Evolutionary conservation across 2,329 filamentous ascomycete genomes (phyloP).

Genomic region (Talaromyces sp.): DNA sequence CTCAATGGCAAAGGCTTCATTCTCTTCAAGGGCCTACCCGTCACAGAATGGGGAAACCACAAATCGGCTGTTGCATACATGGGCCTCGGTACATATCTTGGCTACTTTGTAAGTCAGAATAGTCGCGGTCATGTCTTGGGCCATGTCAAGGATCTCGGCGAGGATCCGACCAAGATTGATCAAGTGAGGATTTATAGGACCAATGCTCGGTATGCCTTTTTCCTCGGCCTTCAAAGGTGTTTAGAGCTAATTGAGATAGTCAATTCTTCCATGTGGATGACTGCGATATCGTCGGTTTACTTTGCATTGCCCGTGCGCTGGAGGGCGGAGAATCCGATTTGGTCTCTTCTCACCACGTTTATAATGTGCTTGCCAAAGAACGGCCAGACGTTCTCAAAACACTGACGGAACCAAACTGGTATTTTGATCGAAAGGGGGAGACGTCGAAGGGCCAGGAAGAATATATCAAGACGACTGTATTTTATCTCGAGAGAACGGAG

Average conservation of each 20-base stretch:
- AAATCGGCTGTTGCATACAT: constrained; percentile 89
- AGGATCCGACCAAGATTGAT: constrained; percentile 76
- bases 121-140: constrained; percentile 79
- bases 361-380: constrained; percentile 72
- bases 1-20: constrained; percentile 86
- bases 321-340: constrained; percentile 85
- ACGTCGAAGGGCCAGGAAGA: constrained; percentile 69
- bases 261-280: constrained; percentile 88
- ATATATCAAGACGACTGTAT: constrained; percentile 68
- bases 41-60: constrained; percentile 68
- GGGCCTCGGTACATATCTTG: constrained; percentile 79
- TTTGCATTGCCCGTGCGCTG: constrained; percentile 73
- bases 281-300: constrained; percentile 74
- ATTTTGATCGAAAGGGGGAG: constrained; percentile 89
- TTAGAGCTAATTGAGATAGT: constrained; percentile 29
- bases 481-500: constrained; percentile 68
- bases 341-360: constrained; percentile 73
- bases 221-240: neutral
- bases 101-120: constrained; percentile 87
- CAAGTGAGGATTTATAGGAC: constrained; percentile 88
- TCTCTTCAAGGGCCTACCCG: constrained; percentile 81
- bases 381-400: constrained; percentile 74
- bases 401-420: constrained; percentile 77
- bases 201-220: constrained; percentile 57
- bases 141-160: constrained; percentile 84